Conservation (phyloP, 352 stramenopile species). For the Salisapilia sapeloensis region DNA sequence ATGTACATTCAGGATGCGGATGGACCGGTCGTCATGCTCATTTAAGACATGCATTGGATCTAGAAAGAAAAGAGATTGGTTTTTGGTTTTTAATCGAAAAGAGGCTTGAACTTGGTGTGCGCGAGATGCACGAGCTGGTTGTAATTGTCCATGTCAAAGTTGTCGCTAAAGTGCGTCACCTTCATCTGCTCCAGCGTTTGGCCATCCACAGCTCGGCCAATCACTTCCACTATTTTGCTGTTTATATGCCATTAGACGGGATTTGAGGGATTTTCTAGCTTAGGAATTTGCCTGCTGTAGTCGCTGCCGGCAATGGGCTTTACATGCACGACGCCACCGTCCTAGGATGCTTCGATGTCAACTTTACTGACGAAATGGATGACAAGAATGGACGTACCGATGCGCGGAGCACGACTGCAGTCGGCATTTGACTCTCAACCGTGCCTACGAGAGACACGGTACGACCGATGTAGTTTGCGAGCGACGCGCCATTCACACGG, state of each 20-base stretch:
- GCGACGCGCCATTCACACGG: slow-evolving; percentile 68
- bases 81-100: slow-evolving; percentile 48
- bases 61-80: too few relatives aligned
- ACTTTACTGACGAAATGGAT: not conserved
- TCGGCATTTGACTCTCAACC: slow-evolving; percentile 59
- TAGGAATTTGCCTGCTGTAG: slow-evolving; percentile 31
- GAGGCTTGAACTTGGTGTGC: slow-evolving; percentile 43
- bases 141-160: slow-evolving; percentile 70
- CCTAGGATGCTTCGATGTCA: slow-evolving; percentile 9
- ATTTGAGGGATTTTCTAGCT: not conserved
- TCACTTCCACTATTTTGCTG: slow-evolving; percentile 76
- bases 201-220: slow-evolving; percentile 47
- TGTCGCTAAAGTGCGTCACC: slow-evolving; percentile 64
- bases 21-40: slow-evolving; percentile 72
- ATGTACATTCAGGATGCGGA: slow-evolving; percentile 79
- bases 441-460: slow-evolving; percentile 60
- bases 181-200: slow-evolving; percentile 77
- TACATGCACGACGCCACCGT: slow-evolving; percentile 66
- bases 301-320: slow-evolving; percentile 49
- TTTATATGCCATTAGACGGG: not conserved
- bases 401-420: slow-evolving; percentile 45
- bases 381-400: slow-evolving; percentile 19
- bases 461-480: slow-evolving; percentile 38
- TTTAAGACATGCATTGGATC: slow-evolving; percentile 35
- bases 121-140: slow-evolving; percentile 65